Evolutionary conservation across 2,329 filamentous ascomycete species (phyloP).

Genomic region (Phyllosticta citriasiana): DNA sequence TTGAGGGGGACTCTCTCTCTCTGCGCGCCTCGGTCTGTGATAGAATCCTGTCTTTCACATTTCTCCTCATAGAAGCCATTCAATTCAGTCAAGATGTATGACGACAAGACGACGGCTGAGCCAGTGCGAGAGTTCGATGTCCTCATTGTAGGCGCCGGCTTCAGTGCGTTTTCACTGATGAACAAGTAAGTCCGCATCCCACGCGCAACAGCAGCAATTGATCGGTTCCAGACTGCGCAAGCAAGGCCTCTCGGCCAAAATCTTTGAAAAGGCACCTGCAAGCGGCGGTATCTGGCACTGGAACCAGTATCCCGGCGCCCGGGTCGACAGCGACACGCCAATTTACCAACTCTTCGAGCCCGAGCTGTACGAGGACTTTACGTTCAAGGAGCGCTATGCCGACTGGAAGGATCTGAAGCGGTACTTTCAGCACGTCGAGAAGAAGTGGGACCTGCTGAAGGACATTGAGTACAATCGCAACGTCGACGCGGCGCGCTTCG

Average conservation of each 20-base stretch:
- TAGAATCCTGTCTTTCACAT: background rate
- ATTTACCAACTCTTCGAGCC: constrained; percentile 23
- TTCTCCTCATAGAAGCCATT: background rate
- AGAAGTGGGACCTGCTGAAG: constrained; percentile 15
- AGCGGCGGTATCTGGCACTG: constrained; percentile 29
- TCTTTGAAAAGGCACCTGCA: constrained; percentile 18
- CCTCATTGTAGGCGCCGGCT: constrained; percentile 20
- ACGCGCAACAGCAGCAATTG: background rate
- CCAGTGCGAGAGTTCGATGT: constrained; percentile 12
- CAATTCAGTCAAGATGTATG: background rate
- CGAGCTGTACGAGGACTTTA: constrained; percentile 18
- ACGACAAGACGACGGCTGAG: background rate
- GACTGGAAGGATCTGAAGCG: constrained; percentile 17
- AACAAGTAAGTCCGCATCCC: background rate
- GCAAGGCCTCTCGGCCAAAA: constrained; percentile 15
- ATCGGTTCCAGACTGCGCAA: constrained; percentile 14
- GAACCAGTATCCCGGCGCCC: constrained; percentile 24
- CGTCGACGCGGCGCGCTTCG: constrained; percentile 34
- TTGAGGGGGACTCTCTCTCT: background rate
- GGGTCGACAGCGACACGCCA: constrained; percentile 21
- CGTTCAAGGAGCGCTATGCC: constrained; percentile 15
- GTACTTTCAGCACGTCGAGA: constrained; percentile 20
- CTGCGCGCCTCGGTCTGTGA: background rate
- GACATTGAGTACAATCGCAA: constrained; percentile 31
- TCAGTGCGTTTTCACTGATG: constrained; percentile 18